phyloP scores from a whole-genome alignment of 2,329 filamentous ascomycete species.

The Pyrenophora graminea region DNA sequence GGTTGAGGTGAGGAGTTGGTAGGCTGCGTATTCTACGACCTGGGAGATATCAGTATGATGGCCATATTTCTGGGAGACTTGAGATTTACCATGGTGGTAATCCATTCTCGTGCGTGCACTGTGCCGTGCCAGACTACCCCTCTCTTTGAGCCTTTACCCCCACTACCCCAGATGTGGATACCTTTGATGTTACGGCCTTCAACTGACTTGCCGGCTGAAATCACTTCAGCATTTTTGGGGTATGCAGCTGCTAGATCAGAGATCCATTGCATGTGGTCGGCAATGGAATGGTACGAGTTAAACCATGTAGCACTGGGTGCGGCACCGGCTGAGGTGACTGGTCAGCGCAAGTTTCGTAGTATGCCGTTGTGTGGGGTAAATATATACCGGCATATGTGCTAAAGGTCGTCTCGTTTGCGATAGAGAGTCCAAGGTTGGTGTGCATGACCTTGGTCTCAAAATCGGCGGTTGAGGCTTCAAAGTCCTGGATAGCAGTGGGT shows the following conservation, averaged over 20 bases:
- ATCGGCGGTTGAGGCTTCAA: constrained; percentile 31
- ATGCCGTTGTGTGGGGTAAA: constrained; percentile 4
- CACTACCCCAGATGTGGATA: constrained; percentile 47
- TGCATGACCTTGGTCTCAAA: constrained; percentile 43
- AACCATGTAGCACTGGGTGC: constrained; percentile 43
- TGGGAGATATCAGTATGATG: constrained; percentile 7
- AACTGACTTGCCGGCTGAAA: constrained; percentile 42
- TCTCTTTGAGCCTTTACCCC: constrained; percentile 44
- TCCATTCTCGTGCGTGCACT: constrained; percentile 47
- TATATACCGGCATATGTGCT: constrained; percentile 41
- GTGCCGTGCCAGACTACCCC: constrained; percentile 46
- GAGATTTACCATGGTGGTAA: constrained; percentile 35
- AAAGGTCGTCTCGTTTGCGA: constrained; percentile 38
- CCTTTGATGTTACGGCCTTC: constrained; percentile 46
- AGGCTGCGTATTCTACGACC: constrained; percentile 44
- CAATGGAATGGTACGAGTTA: constrained; percentile 43
- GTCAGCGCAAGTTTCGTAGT: constrained; percentile 24
- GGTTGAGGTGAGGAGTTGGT: constrained; percentile 41
- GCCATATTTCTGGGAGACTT: too few species aligned
- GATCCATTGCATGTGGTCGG: constrained; percentile 42
- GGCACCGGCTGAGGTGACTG: constrained; percentile 24
- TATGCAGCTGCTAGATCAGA: constrained; percentile 42
- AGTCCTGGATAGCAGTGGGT: constrained; percentile 35
- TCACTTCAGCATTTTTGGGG: constrained; percentile 41
- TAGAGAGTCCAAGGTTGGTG: constrained; percentile 44